Evolutionary conservation across 768 basidiomycete species (phyloP).

Genomic region (Infundibulicybe gibba): DNA sequence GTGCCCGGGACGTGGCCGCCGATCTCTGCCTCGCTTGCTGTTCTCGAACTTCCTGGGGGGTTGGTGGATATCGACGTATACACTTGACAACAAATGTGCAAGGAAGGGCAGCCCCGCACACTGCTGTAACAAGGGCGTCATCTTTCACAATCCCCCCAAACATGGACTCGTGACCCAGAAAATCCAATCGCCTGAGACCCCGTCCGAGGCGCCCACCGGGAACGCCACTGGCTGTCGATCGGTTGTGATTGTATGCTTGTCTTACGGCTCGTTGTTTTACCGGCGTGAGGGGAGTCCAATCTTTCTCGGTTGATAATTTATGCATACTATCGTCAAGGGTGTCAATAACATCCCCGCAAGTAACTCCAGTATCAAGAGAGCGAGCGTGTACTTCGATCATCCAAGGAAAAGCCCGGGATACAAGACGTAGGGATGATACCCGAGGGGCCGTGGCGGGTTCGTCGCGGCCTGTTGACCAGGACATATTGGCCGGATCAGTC

Average conservation of each 20-base stretch:
- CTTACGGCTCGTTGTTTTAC: slow-evolving; percentile 38
- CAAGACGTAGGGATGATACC: slow-evolving; percentile 43
- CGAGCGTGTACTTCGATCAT: slow-evolving; percentile 43
- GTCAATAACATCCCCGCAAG: slow-evolving; percentile 66
- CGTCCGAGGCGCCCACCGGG: slow-evolving; percentile 67
- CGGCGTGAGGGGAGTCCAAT: slow-evolving; percentile 41
- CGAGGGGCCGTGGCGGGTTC: slow-evolving; percentile 68
- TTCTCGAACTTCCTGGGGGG: slow-evolving; percentile 46
- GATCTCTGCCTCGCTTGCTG: slow-evolving; percentile 34
- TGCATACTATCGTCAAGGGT: slow-evolving; percentile 48
- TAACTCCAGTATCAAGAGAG: slow-evolving; percentile 48
- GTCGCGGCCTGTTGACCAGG: slow-evolving; percentile 65
- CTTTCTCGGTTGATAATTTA: slow-evolving; percentile 43
- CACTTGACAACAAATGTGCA: slow-evolving; percentile 62
- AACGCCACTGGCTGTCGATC: slow-evolving; percentile 57
- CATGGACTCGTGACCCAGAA: slow-evolving; percentile 51
- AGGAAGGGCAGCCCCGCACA: slow-evolving; percentile 47
- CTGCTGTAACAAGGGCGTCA: slow-evolving; percentile 35
- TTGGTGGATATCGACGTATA: slow-evolving; percentile 40
- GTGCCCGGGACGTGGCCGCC: slow-evolving; percentile 3
- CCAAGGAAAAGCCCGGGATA: slow-evolving; percentile 56
- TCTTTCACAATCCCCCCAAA: slow-evolving; percentile 60
- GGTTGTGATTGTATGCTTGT: slow-evolving; percentile 60
- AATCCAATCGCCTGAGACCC: slow-evolving; percentile 66
- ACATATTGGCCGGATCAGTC: slow-evolving; percentile 52